Evolutionary conservation across 768 basidiomycete genomes (phyloP).

Genomic region (Suillus bovinus): DNA sequence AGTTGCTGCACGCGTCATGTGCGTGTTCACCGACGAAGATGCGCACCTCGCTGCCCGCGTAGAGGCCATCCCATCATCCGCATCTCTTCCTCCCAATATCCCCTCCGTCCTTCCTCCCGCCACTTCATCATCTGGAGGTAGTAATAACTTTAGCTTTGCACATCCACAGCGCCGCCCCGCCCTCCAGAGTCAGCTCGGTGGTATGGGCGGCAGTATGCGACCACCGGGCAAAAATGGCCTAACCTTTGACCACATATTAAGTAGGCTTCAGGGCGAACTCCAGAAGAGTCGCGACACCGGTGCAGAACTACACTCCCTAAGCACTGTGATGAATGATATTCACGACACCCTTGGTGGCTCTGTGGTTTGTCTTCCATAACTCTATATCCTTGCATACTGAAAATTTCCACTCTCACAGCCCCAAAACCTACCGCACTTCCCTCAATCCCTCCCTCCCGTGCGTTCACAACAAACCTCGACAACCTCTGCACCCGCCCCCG

Average conservation of each 20-base stretch:
- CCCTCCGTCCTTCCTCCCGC: constrained; percentile 32
- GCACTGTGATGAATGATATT: constrained; percentile 83
- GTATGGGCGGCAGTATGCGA: constrained; percentile 71
- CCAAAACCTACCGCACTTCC: constrained; percentile 60
- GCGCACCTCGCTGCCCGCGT: constrained; percentile 69
- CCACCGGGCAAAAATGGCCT: constrained; percentile 82
- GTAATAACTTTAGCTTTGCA: constrained; percentile 44
- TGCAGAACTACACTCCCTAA: constrained; percentile 76
- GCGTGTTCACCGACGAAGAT: constrained; percentile 86
- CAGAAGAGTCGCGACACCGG: constrained; percentile 95
- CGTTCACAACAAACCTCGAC: constrained; percentile 38
- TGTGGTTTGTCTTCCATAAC: constrained; percentile 49
- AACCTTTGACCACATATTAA: constrained; percentile 90
- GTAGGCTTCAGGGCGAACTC: constrained; percentile 88
- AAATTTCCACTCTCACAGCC: constrained; percentile 43
- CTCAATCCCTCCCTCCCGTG: constrained; percentile 65
- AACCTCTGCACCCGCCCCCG: constrained; percentile 25
- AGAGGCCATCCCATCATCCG: constrained; percentile 60
- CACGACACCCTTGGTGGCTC: constrained; percentile 88
- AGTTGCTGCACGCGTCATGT: constrained; percentile 92
- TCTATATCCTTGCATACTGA: constrained; percentile 12
- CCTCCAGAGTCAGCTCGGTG: constrained; percentile 68
- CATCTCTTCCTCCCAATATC: constrained; percentile 19
- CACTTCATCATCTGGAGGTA: constrained; percentile 27
- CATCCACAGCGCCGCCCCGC: constrained; percentile 54